Evolutionary conservation across 306 rosid genomes (phyloP).

Genomic region (Vigna reflexopilosa): DNA sequence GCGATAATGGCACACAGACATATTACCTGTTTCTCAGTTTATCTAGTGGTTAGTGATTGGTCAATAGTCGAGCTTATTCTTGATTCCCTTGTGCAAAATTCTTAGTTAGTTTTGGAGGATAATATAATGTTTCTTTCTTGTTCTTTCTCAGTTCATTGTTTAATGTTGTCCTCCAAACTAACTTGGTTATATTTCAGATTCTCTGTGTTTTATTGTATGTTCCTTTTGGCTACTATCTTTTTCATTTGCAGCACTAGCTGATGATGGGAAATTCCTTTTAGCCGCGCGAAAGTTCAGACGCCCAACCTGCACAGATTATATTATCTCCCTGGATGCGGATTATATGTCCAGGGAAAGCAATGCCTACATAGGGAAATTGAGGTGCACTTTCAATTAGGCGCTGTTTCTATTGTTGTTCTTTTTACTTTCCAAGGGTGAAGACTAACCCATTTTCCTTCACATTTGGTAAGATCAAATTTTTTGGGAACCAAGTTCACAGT

Average conservation of each 20-base stretch:
- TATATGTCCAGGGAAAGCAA: conserved; percentile 88
- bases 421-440: neutral
- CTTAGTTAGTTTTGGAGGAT: conserved; percentile 14
- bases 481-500: conserved; percentile 94
- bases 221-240: conserved; percentile 23
- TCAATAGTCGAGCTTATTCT: conserved; percentile 23
- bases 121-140: neutral
- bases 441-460: conserved; percentile 32
- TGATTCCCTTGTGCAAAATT: neutral
- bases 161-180: neutral
- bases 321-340: conserved; percentile 72
- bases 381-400: conserved; percentile 54
- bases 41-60: conserved; percentile 61
- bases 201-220: neutral
- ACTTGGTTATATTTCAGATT: conserved; percentile 22
- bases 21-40: conserved; percentile 74
- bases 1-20: conserved; percentile 76
- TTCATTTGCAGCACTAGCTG: conserved; percentile 64
- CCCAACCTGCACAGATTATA: conserved; percentile 86
- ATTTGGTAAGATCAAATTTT: conserved; percentile 77
- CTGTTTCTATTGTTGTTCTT: conserved; percentile 11
- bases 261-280: conserved; percentile 93
- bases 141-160: conserved; percentile 16
- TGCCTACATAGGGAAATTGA: conserved; percentile 82
- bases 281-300: conserved; percentile 95